Evolutionary conservation across 2,329 filamentous ascomycete genomes (phyloP).

Genomic region (Penicillium sclerotiorum): DNA sequence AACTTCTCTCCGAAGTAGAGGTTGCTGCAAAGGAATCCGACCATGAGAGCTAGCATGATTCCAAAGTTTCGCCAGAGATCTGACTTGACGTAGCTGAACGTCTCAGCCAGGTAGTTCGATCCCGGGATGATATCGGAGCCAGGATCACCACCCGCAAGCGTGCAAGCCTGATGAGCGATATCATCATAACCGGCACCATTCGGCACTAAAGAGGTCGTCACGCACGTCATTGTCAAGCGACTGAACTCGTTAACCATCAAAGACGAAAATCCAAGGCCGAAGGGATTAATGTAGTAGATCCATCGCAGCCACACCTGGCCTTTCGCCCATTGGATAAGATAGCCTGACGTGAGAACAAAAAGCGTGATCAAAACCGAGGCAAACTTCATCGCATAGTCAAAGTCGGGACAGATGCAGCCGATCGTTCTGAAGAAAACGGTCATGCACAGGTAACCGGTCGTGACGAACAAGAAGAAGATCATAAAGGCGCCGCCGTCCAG

Average conservation of each 20-base stretch:
- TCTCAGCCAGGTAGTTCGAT: constrained; percentile 66
- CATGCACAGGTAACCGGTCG: constrained; percentile 71
- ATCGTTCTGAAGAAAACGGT: constrained; percentile 77
- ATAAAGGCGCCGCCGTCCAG: constrained; percentile 77
- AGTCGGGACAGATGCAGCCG: constrained; percentile 74
- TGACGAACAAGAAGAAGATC: constrained; percentile 71
- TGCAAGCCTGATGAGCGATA: constrained; percentile 78
- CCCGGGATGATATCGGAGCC: constrained; percentile 69
- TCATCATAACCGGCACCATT: constrained; percentile 70
- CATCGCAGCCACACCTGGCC: constrained; percentile 77
- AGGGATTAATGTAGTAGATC: constrained; percentile 76
- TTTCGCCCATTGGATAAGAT: constrained; percentile 76
- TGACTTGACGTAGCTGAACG: constrained; percentile 66
- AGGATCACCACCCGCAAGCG: constrained; percentile 69
- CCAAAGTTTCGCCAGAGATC: constrained; percentile 70
- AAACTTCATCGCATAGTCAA: constrained; percentile 83
- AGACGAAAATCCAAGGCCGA: constrained; percentile 73
- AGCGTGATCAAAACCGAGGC: constrained; percentile 77
- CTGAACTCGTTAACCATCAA: constrained; percentile 89
- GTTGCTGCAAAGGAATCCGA: constrained; percentile 41
- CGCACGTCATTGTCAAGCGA: constrained; percentile 69
- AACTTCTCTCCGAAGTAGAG: constrained; percentile 43
- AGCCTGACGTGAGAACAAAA: constrained; percentile 80
- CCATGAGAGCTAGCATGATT: constrained; percentile 38
- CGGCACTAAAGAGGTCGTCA: constrained; percentile 68